Percentiles rank a stretch among this genome's conserved stretches.
These are phyloP conservation scores for Arachnomyces sp. DNA, from an alignment of 2,329 filamentous ascomycete genomes.

Conservation along the genomic window DNA sequence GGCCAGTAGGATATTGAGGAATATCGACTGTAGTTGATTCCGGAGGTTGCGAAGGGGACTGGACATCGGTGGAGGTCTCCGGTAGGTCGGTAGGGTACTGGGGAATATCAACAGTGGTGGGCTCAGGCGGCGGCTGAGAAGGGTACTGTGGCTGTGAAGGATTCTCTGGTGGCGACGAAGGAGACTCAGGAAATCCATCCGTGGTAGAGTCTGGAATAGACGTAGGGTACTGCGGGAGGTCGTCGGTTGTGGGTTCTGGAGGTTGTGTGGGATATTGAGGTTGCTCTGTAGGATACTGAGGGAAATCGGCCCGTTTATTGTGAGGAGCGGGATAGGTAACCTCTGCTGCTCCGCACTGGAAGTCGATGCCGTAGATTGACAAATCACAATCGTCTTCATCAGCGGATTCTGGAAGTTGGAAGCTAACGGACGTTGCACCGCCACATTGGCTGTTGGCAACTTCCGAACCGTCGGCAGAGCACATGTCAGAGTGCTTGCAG, in stretches of 20 bases:
- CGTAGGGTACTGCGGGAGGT: not conserved
- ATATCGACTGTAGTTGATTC: not conserved
- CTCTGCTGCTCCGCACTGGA: conserved; percentile 54
- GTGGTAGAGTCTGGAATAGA: too few relatives aligned
- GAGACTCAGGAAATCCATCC: not conserved
- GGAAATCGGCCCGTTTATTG: not conserved
- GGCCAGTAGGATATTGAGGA: not conserved
- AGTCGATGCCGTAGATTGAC: conserved; percentile 65
- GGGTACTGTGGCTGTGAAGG: not conserved
- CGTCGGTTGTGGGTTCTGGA: conserved; percentile 3
- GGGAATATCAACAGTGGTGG: conserved; percentile 13
- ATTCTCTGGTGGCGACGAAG: conserved; percentile 1
- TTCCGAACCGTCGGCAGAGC: conserved; percentile 59
- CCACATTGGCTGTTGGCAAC: conserved; percentile 85
- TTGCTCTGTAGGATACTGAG: conserved; percentile 4
- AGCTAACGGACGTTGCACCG: conserved; percentile 74
- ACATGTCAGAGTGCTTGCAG: conserved; percentile 71
- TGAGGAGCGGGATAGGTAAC: not conserved
- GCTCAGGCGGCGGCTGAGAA: conserved; percentile 1
- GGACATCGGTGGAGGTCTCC: conserved; percentile 17
- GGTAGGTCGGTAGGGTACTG: conserved; percentile 9
- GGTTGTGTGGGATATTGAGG: conserved; percentile 3
- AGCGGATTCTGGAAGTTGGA: conserved; percentile 53
- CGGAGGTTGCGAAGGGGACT: conserved; percentile 7
- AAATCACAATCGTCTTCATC: conserved; percentile 59